Conservation (phyloP, 2,329 filamentous ascomycete species). For the Sarocladiaceae sp. region DNA sequence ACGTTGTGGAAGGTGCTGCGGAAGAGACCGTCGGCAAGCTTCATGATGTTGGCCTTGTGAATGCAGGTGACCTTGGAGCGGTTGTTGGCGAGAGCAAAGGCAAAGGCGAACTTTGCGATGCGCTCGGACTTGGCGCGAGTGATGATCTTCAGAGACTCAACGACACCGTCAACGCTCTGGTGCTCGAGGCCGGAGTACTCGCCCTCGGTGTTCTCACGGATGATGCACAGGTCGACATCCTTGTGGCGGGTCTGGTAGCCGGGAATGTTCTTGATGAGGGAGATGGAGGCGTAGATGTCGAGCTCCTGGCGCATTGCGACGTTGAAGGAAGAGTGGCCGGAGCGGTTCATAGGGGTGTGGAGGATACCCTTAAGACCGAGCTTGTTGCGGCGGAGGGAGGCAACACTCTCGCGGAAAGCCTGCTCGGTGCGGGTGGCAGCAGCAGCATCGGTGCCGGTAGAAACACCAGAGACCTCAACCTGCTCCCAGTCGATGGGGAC, state of each 20-base stretch:
- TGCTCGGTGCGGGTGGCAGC: constrained; percentile 79
- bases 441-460: constrained; percentile 63
- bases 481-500: constrained; percentile 99
- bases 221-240: constrained; percentile 96
- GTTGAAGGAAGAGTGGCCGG: constrained; percentile 99
- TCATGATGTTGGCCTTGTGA: constrained; percentile 99
- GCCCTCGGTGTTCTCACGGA: constrained; percentile 99
- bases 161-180: constrained; percentile 91
- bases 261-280: constrained; percentile 98
- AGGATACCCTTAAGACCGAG: constrained; percentile 98
- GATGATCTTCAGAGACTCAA: constrained; percentile 99
- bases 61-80: constrained; percentile 99
- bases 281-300: constrained; percentile 98
- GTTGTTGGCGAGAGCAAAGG: constrained; percentile 97
- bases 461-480: constrained; percentile 77
- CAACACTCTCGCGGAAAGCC: constrained; percentile 90
- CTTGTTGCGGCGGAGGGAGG: constrained; percentile 97
- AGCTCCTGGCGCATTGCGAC: constrained; percentile 98
- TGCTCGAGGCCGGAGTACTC: constrained; percentile 99
- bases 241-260: constrained; percentile 97
- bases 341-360: constrained; percentile 93
- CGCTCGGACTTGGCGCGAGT: constrained; percentile 98
- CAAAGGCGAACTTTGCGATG: constrained; percentile 97
- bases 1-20: constrained; percentile 92
- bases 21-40: constrained; percentile 98